phyloP scores from a whole-genome alignment of 768 basidiomycete genomes.

The Hortiboletus flavorubellus region DNA sequence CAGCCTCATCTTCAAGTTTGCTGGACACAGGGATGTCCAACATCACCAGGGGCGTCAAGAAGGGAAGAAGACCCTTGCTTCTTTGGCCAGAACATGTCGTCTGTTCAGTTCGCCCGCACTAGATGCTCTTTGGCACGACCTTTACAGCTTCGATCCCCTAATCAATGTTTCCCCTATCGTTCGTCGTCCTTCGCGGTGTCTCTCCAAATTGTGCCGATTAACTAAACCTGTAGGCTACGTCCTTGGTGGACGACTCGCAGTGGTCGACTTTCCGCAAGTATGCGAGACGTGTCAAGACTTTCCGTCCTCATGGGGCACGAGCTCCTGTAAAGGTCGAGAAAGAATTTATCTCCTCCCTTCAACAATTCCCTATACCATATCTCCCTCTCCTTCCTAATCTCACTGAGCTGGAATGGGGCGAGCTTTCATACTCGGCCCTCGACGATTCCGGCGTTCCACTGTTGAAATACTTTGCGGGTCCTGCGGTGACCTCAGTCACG shows the following conservation, averaged over 20 bases:
- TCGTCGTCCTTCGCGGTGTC: background rate
- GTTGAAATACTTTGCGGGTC: constrained; percentile 11
- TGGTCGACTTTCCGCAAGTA: constrained; percentile 23
- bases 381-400: constrained; percentile 25
- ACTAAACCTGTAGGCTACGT: background rate
- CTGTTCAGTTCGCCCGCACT: constrained; percentile 13
- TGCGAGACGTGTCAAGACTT: constrained; percentile 19
- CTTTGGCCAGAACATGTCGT: constrained; percentile 13
- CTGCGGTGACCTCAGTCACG: constrained; percentile 9
- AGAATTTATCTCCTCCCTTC: constrained; percentile 9
- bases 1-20: constrained; percentile 1
- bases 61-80: constrained; percentile 4
- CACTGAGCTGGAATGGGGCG: constrained; percentile 15
- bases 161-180: constrained; percentile 5
- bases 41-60: background rate
- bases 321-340: background rate
- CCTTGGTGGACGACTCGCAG: constrained; percentile 5
- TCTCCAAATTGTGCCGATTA: background rate
- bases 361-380: constrained; percentile 6
- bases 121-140: constrained; percentile 12
- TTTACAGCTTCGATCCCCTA: constrained; percentile 10
- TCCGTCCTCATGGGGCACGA: constrained; percentile 3
- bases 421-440: background rate
- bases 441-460: constrained; percentile 11
- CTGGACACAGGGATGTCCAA: background rate